These are phyloP conservation scores for Chaetomium sp. DNA, from an alignment of 2,329 filamentous ascomycete species.

Conservation along the genomic window DNA sequence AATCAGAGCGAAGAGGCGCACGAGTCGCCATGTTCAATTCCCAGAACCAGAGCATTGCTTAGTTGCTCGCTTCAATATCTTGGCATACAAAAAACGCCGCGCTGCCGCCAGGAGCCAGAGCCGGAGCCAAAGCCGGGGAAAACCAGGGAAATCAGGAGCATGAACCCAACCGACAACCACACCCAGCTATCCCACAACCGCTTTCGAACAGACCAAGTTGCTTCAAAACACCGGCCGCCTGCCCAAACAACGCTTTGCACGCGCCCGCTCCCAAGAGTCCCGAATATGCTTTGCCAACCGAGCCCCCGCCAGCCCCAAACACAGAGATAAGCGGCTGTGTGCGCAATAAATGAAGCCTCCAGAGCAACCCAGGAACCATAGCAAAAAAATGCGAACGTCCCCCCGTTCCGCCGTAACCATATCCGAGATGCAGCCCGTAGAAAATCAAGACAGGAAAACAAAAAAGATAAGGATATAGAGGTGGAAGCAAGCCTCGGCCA, in stretches of 20 bases:
- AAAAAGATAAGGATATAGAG: constrained; percentile 28
- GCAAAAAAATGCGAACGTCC: constrained; percentile 21
- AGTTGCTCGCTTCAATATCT: constrained; percentile 27
- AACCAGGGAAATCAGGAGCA: constrained; percentile 2
- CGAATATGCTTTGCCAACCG: constrained; percentile 33
- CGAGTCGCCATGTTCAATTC: constrained; percentile 28
- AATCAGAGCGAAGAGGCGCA: constrained; percentile 30
- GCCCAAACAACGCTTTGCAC: constrained; percentile 18
- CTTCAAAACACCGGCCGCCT: constrained; percentile 18
- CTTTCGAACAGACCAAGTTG: constrained; percentile 11
- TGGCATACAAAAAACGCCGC: constrained; percentile 29
- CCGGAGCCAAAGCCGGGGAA: constrained; percentile 13
- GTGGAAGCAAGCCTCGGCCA: constrained; percentile 19
- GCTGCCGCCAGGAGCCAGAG: constrained; percentile 5
- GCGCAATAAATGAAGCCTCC: constrained; percentile 22
- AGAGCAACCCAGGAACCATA: constrained; percentile 27
- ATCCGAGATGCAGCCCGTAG: constrained; percentile 35
- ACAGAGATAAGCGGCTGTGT: constrained; percentile 21
- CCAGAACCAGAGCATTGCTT: constrained; percentile 25
- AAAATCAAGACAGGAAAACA: constrained; percentile 25
- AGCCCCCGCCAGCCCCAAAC: constrained; percentile 28
- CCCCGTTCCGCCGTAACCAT: constrained; percentile 26
- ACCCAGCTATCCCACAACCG: constrained; percentile 14
- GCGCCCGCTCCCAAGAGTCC: constrained; percentile 27
- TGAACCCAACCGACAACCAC: constrained; percentile 1